Percentiles rank a stretch among this genome's conserved stretches.
Conservation (phyloP, 345 rosid genomes). For the Eucalyptus tenuipes region DNA sequence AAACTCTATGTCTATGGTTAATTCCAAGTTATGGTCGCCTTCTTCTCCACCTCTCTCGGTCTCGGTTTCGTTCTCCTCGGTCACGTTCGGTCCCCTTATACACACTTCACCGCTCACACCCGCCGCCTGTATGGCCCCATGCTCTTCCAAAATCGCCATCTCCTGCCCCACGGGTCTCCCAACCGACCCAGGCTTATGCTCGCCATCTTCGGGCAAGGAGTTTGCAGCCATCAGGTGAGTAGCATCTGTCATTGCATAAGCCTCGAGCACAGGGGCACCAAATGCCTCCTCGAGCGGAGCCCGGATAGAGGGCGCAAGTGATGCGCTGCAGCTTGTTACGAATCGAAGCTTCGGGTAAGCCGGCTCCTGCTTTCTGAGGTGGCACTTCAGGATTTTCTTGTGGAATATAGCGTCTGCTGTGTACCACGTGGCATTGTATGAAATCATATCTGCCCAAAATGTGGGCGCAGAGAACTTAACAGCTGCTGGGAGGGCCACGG, state of each 20-base stretch:
- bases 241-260: conserved; percentile 90
- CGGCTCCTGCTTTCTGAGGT: conserved; percentile 31
- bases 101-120: not conserved
- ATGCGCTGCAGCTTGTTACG: conserved; percentile 75
- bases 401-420: conserved; percentile 74
- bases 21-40: too few relatives aligned
- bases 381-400: conserved; percentile 67
- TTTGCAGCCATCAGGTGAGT: conserved; percentile 64
- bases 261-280: conserved; percentile 70
- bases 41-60: too few relatives aligned
- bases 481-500: conserved; percentile 66
- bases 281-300: conserved; percentile 62
- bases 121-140: conserved; percentile 23
- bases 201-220: conserved; percentile 70
- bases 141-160: conserved; percentile 43
- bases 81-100: too few relatives aligned
- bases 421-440: conserved; percentile 69
- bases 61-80: too few relatives aligned
- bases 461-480: conserved; percentile 71
- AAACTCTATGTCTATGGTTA: too few relatives aligned
- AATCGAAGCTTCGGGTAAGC: conserved; percentile 62
- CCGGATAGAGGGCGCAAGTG: conserved; percentile 33
- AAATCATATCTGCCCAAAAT: conserved; percentile 61
- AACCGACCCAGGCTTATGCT: conserved; percentile 68
- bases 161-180: conserved; percentile 78